These are phyloP conservation scores for Paramecium tetraurelia DNA, from an alignment of 73 alveolate genomes.

Conservation along the genomic window DNA sequence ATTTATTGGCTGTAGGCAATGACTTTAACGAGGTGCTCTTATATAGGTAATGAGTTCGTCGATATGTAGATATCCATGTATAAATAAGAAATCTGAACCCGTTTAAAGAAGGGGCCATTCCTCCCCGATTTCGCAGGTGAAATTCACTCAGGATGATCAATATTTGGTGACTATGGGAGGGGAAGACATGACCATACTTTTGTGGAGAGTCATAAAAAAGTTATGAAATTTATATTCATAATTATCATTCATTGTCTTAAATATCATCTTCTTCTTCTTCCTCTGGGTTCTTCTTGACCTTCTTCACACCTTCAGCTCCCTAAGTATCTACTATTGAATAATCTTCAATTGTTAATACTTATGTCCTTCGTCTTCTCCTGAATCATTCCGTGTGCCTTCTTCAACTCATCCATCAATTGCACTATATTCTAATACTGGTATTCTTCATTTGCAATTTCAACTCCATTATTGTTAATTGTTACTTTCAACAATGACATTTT, in stretches of 20 bases:
- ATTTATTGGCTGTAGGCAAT: slow-evolving; percentile 90
- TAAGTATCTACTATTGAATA: not conserved
- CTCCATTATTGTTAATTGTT: not conserved
- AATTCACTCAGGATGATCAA: slow-evolving; percentile 82
- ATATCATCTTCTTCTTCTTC: not conserved
- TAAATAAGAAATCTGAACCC: slow-evolving; percentile 71
- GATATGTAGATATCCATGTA: slow-evolving; percentile 86
- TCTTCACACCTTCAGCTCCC: not conserved
- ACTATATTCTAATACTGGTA: not conserved
- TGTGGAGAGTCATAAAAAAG: slow-evolving; percentile 78
- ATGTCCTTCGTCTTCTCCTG: not conserved
- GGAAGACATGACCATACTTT: slow-evolving; percentile 91
- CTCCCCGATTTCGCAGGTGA: slow-evolving; percentile 83
- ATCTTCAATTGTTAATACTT: not conserved
- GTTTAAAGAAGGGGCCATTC: slow-evolving; percentile 82
- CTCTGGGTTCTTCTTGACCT: not conserved
- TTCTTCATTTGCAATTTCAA: not conserved
- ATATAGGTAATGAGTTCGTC: slow-evolving; percentile 68
- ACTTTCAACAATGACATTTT: not conserved
- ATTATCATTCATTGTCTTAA: not conserved
- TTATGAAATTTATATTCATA: slow-evolving; percentile 8
- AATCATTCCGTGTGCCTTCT: not conserved
- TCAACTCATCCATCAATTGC: not conserved
- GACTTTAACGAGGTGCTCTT: slow-evolving; percentile 52
- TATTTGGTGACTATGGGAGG: slow-evolving; percentile 92